Conservation (phyloP, 2,329 filamentous ascomycete genomes). For the Raffaelea albimanens region DNA sequence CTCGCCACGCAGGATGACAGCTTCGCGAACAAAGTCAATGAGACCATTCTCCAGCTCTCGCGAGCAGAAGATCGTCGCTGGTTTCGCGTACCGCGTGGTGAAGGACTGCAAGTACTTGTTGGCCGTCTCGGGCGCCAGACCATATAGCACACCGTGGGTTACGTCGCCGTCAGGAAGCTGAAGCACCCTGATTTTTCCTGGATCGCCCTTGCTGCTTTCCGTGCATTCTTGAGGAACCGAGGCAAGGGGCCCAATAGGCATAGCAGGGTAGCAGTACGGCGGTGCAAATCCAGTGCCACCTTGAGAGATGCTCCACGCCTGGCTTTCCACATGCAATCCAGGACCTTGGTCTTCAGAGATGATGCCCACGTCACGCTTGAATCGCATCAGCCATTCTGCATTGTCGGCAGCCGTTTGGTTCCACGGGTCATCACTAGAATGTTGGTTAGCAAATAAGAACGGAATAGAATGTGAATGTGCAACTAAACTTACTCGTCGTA, state of each 20-base stretch:
- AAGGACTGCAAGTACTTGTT: slow-evolving; percentile 39
- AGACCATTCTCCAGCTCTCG: slow-evolving; percentile 48
- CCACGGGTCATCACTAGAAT: slow-evolving; percentile 48
- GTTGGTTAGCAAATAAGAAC: neutral
- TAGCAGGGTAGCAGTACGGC: slow-evolving; percentile 40
- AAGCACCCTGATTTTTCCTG: slow-evolving; percentile 20
- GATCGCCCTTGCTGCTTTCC: slow-evolving; percentile 14
- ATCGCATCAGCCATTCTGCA: slow-evolving; percentile 51
- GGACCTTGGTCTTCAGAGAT: slow-evolving; percentile 37
- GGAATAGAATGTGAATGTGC: too few species aligned
- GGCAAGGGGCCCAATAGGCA: slow-evolving; percentile 24
- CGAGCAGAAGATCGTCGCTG: slow-evolving; percentile 46
- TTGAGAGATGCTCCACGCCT: slow-evolving; percentile 36
- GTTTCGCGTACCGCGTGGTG: slow-evolving; percentile 32
- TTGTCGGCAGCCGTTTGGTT: slow-evolving; percentile 57
- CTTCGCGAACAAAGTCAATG: slow-evolving; percentile 33
- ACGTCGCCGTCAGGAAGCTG: slow-evolving; percentile 6
- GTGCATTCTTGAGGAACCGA: slow-evolving; percentile 5
- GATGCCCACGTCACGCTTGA: slow-evolving; percentile 50
- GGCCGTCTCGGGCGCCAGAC: slow-evolving; percentile 32
- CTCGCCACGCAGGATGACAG: slow-evolving; percentile 24
- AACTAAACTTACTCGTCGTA: slow-evolving; percentile 56
- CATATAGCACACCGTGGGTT: slow-evolving; percentile 24
- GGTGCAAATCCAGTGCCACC: slow-evolving; percentile 47
- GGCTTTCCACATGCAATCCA: slow-evolving; percentile 29